Evolutionary conservation across 495 filamentous ascomycete species (phyloP).

Genomic region (Platismatia glauca): DNA sequence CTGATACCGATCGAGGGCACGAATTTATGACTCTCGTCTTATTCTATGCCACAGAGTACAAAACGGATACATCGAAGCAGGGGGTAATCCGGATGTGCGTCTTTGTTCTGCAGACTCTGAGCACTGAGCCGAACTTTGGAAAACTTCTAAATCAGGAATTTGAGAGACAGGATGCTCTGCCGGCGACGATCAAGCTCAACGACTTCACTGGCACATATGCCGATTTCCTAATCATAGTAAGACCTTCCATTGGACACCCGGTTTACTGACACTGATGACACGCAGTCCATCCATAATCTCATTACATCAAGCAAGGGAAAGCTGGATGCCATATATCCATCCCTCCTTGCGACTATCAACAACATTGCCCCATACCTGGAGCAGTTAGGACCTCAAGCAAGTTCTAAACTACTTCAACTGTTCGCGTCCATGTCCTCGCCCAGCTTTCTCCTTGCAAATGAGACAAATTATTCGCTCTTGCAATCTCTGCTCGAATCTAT

Average conservation of each 20-base stretch:
- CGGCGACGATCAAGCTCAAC: conserved; percentile 64
- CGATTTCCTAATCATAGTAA: conserved; percentile 86
- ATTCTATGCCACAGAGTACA: conserved; percentile 87
- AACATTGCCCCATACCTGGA: conserved; percentile 83
- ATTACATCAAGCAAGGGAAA: conserved; percentile 90
- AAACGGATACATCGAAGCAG: conserved; percentile 76
- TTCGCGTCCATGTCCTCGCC: conserved; percentile 94
- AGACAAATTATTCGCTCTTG: conserved; percentile 78
- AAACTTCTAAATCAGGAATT: conserved; percentile 83
- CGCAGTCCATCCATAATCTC: conserved; percentile 80
- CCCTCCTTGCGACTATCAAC: conserved; percentile 83
- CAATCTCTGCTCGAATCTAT: conserved; percentile 80
- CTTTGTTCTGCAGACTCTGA: conserved; percentile 91
- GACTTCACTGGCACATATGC: conserved; percentile 88
- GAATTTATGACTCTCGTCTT: conserved; percentile 87
- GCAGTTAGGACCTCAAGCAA: conserved; percentile 61
- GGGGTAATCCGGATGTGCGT: conserved; percentile 94
- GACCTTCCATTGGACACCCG: conserved; percentile 18
- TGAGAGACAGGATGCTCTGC: conserved; percentile 80
- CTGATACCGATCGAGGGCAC: conserved; percentile 86
- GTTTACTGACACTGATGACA: conserved; percentile 28
- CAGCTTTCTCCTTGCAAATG: conserved; percentile 89
- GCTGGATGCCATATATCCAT: conserved; percentile 85
- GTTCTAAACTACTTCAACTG: conserved; percentile 76
- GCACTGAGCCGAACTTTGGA: conserved; percentile 86